A percentile compares a stretch with the other conserved stretches of the same genome.
Conservation (phyloP, 768 basidiomycete species). For the Auriculariales sp. region DNA sequence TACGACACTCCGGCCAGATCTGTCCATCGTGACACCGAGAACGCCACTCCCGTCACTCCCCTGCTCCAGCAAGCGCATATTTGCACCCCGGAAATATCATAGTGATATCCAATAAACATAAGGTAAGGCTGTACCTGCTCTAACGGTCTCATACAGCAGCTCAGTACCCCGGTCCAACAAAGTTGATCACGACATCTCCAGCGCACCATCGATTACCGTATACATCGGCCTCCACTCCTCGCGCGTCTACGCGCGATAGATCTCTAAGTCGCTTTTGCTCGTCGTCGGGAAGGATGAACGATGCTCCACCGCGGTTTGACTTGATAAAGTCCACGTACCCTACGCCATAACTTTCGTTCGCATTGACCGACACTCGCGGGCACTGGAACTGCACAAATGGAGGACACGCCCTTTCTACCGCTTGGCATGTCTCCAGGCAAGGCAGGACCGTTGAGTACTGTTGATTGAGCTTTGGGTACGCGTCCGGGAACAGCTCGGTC, state of each 20-base stretch:
- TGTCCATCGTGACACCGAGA: too few relatives aligned
- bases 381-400: constrained; percentile 56
- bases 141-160: too few relatives aligned
- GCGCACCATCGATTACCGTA: not conserved
- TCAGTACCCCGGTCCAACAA: not conserved
- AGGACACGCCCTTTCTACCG: constrained; percentile 65
- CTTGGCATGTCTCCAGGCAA: constrained; percentile 65
- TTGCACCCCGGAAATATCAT: too few relatives aligned
- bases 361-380: constrained; percentile 46
- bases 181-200: not conserved
- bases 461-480: too few relatives aligned
- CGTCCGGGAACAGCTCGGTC: constrained; percentile 27
- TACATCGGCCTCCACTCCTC: not conserved
- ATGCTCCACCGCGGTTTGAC: not conserved
- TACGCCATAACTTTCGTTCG: constrained; percentile 55
- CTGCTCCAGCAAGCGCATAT: too few relatives aligned
- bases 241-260: not conserved
- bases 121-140: too few relatives aligned
- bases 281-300: not conserved
- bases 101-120: too few relatives aligned
- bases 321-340: constrained; percentile 44
- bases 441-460: constrained; percentile 62
- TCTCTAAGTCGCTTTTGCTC: not conserved
- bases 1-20: too few relatives aligned
- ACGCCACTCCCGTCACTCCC: too few relatives aligned